phyloP scores from a whole-genome alignment of 192 early-diverging fungal genomes.

The Rhizoclosmatium globosum region DNA sequence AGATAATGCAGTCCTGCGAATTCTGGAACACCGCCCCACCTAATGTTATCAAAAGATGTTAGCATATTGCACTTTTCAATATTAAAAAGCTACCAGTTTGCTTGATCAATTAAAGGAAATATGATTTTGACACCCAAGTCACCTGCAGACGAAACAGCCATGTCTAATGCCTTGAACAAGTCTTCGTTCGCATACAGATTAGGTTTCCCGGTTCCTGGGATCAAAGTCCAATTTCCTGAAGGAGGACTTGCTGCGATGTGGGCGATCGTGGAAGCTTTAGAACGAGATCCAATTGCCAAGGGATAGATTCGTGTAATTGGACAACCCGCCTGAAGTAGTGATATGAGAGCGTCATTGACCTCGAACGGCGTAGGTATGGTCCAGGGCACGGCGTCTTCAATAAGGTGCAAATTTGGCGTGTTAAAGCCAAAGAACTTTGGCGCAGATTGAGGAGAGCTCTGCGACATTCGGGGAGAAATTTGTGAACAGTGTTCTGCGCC shows the following conservation, averaged over 20 bases:
- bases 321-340: slow-evolving; percentile 26
- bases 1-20: slow-evolving; percentile 1
- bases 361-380: slow-evolving; percentile 14
- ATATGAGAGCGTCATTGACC: slow-evolving; percentile 16
- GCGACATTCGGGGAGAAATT: no score
- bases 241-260: neutral
- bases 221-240: slow-evolving; percentile 1
- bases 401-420: slow-evolving; percentile 49
- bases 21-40: slow-evolving; percentile 37
- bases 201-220: slow-evolving; percentile 14
- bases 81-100: neutral
- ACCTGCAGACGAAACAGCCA: slow-evolving; percentile 43
- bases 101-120: slow-evolving; percentile 59
- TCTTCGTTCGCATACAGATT: slow-evolving; percentile 40
- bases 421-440: slow-evolving; percentile 50
- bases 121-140: slow-evolving; percentile 43
- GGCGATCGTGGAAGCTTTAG: no score
- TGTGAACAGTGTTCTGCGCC: no score
- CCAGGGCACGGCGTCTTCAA: slow-evolving; percentile 37
- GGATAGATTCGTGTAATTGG: slow-evolving; percentile 16
- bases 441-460: no score
- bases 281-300: neutral
- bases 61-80: no score
- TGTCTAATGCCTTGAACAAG: slow-evolving; percentile 49
- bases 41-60: no score